A percentile compares a stretch with the other conserved stretches of the same genome.
Conservation (phyloP, 768 basidiomycete species). For the Gymnopilus junonius region DNA sequence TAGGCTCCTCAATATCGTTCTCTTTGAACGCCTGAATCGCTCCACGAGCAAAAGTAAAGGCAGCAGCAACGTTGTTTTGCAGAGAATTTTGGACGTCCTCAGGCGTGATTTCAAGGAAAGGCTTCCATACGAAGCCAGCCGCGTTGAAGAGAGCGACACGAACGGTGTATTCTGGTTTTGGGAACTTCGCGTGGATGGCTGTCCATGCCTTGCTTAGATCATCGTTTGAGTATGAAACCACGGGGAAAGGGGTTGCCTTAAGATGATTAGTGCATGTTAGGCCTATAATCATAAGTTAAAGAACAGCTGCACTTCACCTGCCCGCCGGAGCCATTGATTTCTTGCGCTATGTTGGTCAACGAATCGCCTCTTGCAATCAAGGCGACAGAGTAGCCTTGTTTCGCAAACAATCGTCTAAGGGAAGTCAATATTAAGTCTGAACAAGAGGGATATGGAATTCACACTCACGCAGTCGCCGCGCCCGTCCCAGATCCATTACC, state of each 20-base stretch:
- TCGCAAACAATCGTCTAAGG: conserved; percentile 59
- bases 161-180: conserved; percentile 52
- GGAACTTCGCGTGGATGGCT: conserved; percentile 48
- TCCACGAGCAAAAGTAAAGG: conserved; percentile 67
- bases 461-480: conserved; percentile 57
- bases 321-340: conserved; percentile 60
- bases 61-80: conserved; percentile 57
- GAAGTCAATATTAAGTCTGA: neutral
- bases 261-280: neutral
- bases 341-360: conserved; percentile 55
- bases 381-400: conserved; percentile 68
- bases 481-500: conserved; percentile 59
- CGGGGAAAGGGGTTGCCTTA: conserved; percentile 62
- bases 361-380: conserved; percentile 64
- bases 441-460: neutral
- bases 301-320: conserved; percentile 41
- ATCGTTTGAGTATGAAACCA: conserved; percentile 50
- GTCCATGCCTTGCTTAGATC: conserved; percentile 56
- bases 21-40: conserved; percentile 63
- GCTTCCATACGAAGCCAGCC: conserved; percentile 61
- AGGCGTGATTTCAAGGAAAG: conserved; percentile 66
- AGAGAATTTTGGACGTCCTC: conserved; percentile 59
- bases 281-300: no score
- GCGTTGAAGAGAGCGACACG: conserved; percentile 71
- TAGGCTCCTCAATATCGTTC: conserved; percentile 49